Percentiles rank a stretch among this genome's conserved stretches.
Evolutionary conservation across 2,329 filamentous ascomycete species (phyloP).

Genomic region (Coniochaeta ligniaria): DNA sequence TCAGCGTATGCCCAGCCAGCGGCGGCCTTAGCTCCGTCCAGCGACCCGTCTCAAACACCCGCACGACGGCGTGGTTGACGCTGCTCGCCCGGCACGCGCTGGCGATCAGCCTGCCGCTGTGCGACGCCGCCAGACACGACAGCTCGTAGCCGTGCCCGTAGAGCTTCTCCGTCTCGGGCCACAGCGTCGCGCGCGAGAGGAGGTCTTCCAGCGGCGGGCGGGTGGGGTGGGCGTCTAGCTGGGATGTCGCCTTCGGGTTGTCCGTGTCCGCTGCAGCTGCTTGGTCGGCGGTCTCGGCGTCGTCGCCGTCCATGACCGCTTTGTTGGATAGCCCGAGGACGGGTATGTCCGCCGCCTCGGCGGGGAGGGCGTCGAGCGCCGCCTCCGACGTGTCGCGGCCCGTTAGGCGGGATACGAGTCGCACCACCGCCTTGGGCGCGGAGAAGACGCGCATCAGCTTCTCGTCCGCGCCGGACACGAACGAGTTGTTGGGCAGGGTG

Average conservation of each 20-base stretch:
- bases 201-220: constrained; percentile 86
- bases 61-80: constrained; percentile 87
- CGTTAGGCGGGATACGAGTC: constrained; percentile 62
- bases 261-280: constrained; percentile 17
- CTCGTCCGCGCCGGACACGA: constrained; percentile 93
- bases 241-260: constrained; percentile 41
- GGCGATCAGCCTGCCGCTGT: constrained; percentile 69
- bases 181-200: constrained; percentile 82
- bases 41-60: constrained; percentile 75
- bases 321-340: constrained; percentile 96
- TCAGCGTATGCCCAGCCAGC: constrained; percentile 78
- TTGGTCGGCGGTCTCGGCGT: constrained; percentile 24
- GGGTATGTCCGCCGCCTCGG: constrained; percentile 85
- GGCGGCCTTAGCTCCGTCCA: constrained; percentile 87
- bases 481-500: constrained; percentile 59
- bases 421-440: constrained; percentile 76
- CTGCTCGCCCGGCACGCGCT: constrained; percentile 92
- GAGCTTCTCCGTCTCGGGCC: constrained; percentile 93
- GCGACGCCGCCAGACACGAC: constrained; percentile 72
- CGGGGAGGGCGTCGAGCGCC: constrained; percentile 47
- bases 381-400: constrained; percentile 39
- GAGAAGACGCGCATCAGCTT: constrained; percentile 96
- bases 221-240: constrained; percentile 46
- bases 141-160: constrained; percentile 99
- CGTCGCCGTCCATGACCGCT: constrained; percentile 58